These are phyloP conservation scores for Aschersonia sp. DNA, from an alignment of 2,329 filamentous ascomycete species.

Conservation along the genomic window DNA sequence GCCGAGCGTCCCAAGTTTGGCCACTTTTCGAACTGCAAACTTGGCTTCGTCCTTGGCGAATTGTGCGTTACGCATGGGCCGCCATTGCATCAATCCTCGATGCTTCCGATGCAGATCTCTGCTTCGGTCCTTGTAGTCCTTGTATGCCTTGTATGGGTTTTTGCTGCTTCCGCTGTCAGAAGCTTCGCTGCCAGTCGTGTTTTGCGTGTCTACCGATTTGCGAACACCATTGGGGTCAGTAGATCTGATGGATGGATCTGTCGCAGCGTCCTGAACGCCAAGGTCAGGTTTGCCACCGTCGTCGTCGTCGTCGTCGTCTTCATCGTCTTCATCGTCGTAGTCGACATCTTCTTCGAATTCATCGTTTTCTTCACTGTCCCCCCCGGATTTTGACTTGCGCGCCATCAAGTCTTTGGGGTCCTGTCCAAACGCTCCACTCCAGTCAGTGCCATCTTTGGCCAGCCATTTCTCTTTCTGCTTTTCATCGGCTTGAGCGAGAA, in stretches of 20 bases:
- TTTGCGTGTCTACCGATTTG: conserved; percentile 25
- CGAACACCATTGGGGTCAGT: conserved; percentile 10
- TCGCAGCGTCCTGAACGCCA: conserved; percentile 42
- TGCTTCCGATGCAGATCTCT: conserved; percentile 74
- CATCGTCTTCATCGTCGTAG: conserved; percentile 18
- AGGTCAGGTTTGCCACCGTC: conserved; percentile 27
- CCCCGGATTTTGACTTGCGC: conserved; percentile 11
- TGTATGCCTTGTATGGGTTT: conserved; percentile 42
- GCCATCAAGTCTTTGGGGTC: conserved; percentile 45
- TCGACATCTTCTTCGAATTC: conserved; percentile 21
- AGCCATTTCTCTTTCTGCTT: conserved; percentile 70
- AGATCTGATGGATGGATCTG: conserved; percentile 9
- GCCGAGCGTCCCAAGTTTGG: conserved; percentile 61
- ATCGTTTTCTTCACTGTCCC: conserved; percentile 23
- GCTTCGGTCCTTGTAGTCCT: conserved; percentile 52
- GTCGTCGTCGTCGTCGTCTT: conserved; percentile 19
- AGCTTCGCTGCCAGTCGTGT: conserved; percentile 15
- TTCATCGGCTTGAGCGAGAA: conserved; percentile 57
- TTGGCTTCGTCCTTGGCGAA: conserved; percentile 84
- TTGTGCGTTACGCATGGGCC: conserved; percentile 67
- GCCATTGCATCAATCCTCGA: conserved; percentile 89
- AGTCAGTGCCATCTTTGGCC: conserved; percentile 66
- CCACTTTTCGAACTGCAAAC: conserved; percentile 61
- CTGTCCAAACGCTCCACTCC: conserved; percentile 73
- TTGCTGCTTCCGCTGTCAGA: conserved; percentile 23